Evolutionary conservation across 2,329 filamentous ascomycete genomes (phyloP).

Genomic region (Onygena corvina): DNA sequence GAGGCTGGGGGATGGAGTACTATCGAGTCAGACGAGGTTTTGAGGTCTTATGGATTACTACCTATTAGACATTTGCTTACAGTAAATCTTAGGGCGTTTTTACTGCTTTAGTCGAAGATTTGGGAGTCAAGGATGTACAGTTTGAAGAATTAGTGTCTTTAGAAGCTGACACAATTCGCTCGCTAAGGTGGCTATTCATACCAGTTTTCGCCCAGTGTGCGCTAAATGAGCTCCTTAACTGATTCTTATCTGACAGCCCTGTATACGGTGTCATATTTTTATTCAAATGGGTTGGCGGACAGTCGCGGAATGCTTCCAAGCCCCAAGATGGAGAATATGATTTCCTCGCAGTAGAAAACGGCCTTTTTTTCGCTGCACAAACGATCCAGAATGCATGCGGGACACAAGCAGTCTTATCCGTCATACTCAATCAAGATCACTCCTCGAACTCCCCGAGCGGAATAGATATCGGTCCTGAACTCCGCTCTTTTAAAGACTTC

Average conservation of each 20-base stretch:
- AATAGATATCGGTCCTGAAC: conserved; percentile 60
- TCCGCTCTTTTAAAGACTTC: conserved; percentile 76
- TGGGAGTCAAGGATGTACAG: conserved; percentile 86
- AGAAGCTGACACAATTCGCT: conserved; percentile 51
- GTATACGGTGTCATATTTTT: conserved; percentile 97
- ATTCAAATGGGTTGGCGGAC: conserved; percentile 61
- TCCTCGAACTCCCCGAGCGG: conserved; percentile 18
- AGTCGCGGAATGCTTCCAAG: conserved; percentile 54
- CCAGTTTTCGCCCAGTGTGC: neutral
- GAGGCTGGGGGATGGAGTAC: conserved; percentile 72
- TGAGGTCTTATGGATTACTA: conserved; percentile 21
- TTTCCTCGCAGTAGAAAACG: conserved; percentile 54
- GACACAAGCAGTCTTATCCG: conserved; percentile 84
- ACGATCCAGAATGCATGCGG: conserved; percentile 98
- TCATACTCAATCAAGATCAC: conserved; percentile 68
- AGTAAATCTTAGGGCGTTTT: conserved; percentile 64
- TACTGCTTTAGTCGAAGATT: conserved; percentile 83
- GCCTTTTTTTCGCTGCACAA: conserved; percentile 85
- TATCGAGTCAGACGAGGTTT: conserved; percentile 90
- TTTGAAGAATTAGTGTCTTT: conserved; percentile 93
- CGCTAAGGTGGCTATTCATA: conserved; percentile 28
- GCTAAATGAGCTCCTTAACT: conserved; percentile 7
- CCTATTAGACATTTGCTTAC: conserved; percentile 5
- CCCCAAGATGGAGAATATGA: conserved; percentile 78
- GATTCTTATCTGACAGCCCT: conserved; percentile 39